Evolutionary conservation across 2,329 filamentous ascomycete species (phyloP), one percentile per base, ranked within the genome.

Genomic region (Coleophoma crateriformis): DNA sequence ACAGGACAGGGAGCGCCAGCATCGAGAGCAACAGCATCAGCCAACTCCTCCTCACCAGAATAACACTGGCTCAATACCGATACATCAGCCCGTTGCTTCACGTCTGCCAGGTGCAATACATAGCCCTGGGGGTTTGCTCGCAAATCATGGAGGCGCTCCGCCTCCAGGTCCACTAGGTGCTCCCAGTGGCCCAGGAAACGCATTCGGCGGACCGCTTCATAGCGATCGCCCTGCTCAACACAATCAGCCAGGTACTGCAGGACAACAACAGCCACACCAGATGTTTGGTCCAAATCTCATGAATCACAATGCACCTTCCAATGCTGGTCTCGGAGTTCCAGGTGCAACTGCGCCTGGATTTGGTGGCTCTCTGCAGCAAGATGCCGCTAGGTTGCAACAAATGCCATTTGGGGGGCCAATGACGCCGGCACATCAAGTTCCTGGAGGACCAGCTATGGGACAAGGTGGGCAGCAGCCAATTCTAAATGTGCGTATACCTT

Each of bases 11-110:
- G 82, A 88, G 56, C 73, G 79, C 58, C 76, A 79, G 56, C 73
- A 79, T 51, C 76, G 80, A 64, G 83, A 85, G 40, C 27, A 27
- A 27, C 79, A 82, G 46, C 84, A 83, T 62, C 85, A 84, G 59
- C 78, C 81, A 17, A 64, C 68, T 46, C 80, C 87, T 52, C 83
- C 86, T 22, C 90, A 94, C 64, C 91, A 96, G 67, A 94, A 87
- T 69, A 91, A 88, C 64, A 85, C 88, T 37, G 89, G 87, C 50
- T 90, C 91, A 3, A 88, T 96, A 48, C 90, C 91, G 48, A 85
- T 97, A 60, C 92, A 97, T 69, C 92, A 97, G 68, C 92, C 92
- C 5, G 90, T 96, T 51, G 92, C 92, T 54, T 83, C 90, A 64
- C 76, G 91, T 69, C 75, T 90, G 54, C 72, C 86, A 50, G 87